phyloP scores from a whole-genome alignment of 495 filamentous ascomycete genomes.

The Daldinia vernicosa region DNA sequence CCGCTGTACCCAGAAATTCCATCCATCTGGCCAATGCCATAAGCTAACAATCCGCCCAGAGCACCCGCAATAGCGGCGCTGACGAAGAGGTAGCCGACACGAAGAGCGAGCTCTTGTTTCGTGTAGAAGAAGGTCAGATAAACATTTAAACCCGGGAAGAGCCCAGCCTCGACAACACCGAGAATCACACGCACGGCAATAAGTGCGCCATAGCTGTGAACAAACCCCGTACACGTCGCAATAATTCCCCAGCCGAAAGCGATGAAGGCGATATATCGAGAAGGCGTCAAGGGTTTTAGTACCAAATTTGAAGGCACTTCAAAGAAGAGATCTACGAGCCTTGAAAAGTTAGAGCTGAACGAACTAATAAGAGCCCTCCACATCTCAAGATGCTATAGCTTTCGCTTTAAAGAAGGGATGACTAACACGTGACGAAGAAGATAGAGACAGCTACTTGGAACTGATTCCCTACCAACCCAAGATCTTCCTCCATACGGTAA shows the following conservation, averaged over 20 bases:
- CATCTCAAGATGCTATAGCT: not conserved
- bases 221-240: constrained; percentile 72
- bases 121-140: constrained; percentile 81
- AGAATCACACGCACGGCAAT: constrained; percentile 68
- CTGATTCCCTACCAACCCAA: constrained; percentile 67
- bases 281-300: constrained; percentile 70
- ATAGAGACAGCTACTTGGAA: constrained; percentile 76
- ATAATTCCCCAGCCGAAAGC: constrained; percentile 74
- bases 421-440: constrained; percentile 74
- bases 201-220: constrained; percentile 61
- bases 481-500: constrained; percentile 73
- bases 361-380: not conserved
- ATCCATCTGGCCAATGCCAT: constrained; percentile 76
- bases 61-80: constrained; percentile 79
- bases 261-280: constrained; percentile 73
- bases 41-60: constrained; percentile 78
- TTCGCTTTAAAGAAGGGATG: not conserved
- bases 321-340: constrained; percentile 56
- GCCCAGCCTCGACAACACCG: constrained; percentile 70
- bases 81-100: constrained; percentile 80
- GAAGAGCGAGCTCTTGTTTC: constrained; percentile 75
- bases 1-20: constrained; percentile 68
- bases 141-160: constrained; percentile 76
- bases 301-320: constrained; percentile 73
- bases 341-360: not conserved